phyloP scores from a whole-genome alignment of 805 yeast species.

The Candida maris region DNA sequence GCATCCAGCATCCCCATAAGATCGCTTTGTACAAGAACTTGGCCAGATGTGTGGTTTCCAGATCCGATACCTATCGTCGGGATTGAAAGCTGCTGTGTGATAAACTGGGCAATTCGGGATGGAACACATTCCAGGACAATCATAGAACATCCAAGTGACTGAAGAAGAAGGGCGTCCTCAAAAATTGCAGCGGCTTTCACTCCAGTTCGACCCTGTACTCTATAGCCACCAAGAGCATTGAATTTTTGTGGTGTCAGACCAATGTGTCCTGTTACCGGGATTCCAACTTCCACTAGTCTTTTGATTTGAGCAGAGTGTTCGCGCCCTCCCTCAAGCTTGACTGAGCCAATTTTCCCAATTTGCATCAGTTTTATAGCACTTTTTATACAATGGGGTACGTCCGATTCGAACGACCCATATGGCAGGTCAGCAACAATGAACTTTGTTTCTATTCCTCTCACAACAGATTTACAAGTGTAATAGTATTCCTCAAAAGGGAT shows the following conservation, averaged over 20 bases:
- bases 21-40: slow-evolving; percentile 85
- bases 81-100: slow-evolving; percentile 56
- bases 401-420: slow-evolving; percentile 76
- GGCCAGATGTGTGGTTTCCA: slow-evolving; percentile 79
- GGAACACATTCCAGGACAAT: slow-evolving; percentile 87
- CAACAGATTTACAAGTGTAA: slow-evolving; percentile 71
- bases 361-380: slow-evolving; percentile 55
- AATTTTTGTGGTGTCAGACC: slow-evolving; percentile 91
- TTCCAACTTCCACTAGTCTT: slow-evolving; percentile 62
- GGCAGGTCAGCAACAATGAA: slow-evolving; percentile 83
- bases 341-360: slow-evolving; percentile 59
- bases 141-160: slow-evolving; percentile 72
- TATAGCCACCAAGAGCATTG: slow-evolving; percentile 78
- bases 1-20: slow-evolving; percentile 69
- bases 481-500: slow-evolving; percentile 75
- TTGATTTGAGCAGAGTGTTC: slow-evolving; percentile 53
- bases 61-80: slow-evolving; percentile 98
- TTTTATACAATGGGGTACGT: slow-evolving; percentile 58
- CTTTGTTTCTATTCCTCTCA: slow-evolving; percentile 63
- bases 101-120: slow-evolving; percentile 55
- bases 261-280: slow-evolving; percentile 88
- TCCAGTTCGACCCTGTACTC: slow-evolving; percentile 70
- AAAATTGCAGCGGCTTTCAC: slow-evolving; percentile 53
- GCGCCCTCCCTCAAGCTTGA: slow-evolving; percentile 82
- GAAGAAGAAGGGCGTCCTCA: slow-evolving; percentile 65